These are phyloP conservation scores for Geranomyces variabilis DNA, from an alignment of 192 early-diverging fungal genomes.

Conservation along the genomic window DNA sequence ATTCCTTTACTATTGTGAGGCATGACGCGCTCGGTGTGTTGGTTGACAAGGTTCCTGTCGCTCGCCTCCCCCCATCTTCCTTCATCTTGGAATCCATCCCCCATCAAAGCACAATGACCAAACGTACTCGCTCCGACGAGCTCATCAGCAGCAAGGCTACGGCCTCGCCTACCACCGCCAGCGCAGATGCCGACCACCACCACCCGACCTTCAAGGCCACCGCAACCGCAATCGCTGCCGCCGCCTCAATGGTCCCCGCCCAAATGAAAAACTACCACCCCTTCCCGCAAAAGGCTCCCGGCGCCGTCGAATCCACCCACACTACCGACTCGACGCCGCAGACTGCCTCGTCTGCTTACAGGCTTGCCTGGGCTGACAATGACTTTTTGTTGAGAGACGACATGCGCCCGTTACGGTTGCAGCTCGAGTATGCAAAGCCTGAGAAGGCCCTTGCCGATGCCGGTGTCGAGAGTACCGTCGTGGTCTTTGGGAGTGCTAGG, in stretches of 20 bases:
- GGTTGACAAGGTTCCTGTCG: too few relatives aligned
- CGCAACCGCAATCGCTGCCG: neutral
- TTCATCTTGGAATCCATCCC: too few relatives aligned
- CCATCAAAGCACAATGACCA: too few relatives aligned
- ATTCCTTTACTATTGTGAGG: too few relatives aligned
- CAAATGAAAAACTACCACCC: slow-evolving; percentile 28
- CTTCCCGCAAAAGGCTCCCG: slow-evolving; percentile 30
- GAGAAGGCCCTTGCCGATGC: slow-evolving; percentile 27
- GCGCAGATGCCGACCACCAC: too few relatives aligned
- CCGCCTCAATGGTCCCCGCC: slow-evolving; percentile 14
- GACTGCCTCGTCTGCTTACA: slow-evolving; percentile 29
- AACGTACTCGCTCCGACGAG: too few relatives aligned
- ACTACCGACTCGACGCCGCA: slow-evolving; percentile 15
- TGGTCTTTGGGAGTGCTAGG: slow-evolving; percentile 44
- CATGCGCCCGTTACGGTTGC: slow-evolving; percentile 32
- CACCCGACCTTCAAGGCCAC: neutral
- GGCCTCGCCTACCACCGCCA: too few relatives aligned
- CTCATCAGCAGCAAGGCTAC: too few relatives aligned
- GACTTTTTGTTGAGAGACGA: slow-evolving; percentile 39
- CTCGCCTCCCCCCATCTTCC: too few relatives aligned
- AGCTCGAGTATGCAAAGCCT: slow-evolving; percentile 39
- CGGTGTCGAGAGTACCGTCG: slow-evolving; percentile 41
- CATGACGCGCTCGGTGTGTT: too few relatives aligned
- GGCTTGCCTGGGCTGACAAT: slow-evolving; percentile 37
- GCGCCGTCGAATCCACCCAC: slow-evolving; percentile 5